Evolutionary conservation across 1,284 basidiomycete genomes (phyloP).

Genomic region (Malassezia vespertilionis): DNA sequence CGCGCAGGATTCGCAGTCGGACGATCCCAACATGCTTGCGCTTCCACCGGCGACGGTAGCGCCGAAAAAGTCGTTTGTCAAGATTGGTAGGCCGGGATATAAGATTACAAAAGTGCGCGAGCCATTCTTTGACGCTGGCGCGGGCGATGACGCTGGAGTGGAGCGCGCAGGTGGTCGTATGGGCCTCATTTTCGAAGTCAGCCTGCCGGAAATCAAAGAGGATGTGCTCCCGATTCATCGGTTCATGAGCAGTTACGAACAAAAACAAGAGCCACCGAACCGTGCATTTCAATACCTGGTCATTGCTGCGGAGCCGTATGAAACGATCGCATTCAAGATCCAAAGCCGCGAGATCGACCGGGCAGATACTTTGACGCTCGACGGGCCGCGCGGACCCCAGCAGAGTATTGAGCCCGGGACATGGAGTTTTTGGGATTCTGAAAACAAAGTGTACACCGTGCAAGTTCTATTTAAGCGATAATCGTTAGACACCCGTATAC

Average conservation of each 20-base stretch:
- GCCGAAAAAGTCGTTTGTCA: conserved; percentile 59
- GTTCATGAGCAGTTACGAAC: conserved; percentile 98
- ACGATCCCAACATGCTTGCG: conserved; percentile 54
- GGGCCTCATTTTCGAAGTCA: conserved; percentile 92
- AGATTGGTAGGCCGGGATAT: conserved; percentile 92
- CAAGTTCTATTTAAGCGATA: conserved; percentile 33
- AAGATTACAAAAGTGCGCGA: conserved; percentile 80
- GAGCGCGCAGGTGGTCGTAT: conserved; percentile 48
- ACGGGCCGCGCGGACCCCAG: conserved; percentile 20
- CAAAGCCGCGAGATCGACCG: conserved; percentile 90
- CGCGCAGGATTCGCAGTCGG: conserved; percentile 60
- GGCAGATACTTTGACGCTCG: conserved; percentile 24
- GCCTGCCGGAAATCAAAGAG: conserved; percentile 74
- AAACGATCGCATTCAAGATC: conserved; percentile 95
- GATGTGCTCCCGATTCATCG: conserved; percentile 73
- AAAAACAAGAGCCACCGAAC: conserved; percentile 86
- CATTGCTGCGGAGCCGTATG: conserved; percentile 95
- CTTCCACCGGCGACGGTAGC: conserved; percentile 22
- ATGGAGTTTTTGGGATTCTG: conserved; percentile 39
- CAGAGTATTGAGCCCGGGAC: conserved; percentile 32
- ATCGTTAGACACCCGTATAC: too few species aligned
- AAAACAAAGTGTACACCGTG: conserved; percentile 35
- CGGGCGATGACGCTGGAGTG: conserved; percentile 11
- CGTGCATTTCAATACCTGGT: conserved; percentile 94
- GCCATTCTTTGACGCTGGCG: conserved; percentile 16